Evolutionary conservation across 1,139 yeast genomes (phyloP).

Genomic region (Pichia sp.): DNA sequence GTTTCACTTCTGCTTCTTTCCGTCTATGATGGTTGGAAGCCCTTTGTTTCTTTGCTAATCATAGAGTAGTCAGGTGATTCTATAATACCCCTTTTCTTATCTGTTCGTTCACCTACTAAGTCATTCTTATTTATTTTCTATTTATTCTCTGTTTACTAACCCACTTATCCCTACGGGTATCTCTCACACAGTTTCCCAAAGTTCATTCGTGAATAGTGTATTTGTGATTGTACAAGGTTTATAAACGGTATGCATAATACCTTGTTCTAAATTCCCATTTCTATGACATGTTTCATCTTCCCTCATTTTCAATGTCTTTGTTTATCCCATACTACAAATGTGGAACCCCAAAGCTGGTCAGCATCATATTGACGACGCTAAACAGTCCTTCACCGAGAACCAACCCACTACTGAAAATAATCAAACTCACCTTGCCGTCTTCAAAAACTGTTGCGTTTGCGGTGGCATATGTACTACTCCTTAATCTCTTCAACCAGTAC

Average conservation of each 20-base stretch:
- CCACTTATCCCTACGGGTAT: not conserved
- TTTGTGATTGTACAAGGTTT: not conserved
- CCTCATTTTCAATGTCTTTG: not conserved
- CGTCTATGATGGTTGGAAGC: not conserved
- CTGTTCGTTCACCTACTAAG: not conserved
- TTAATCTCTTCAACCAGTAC: constrained; percentile 47
- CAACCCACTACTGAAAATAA: constrained; percentile 85
- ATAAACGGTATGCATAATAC: not conserved
- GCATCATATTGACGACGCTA: constrained; percentile 73
- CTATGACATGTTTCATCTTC: not conserved
- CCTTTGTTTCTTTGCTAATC: not conserved
- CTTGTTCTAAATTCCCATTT: not conserved
- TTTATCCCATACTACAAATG: constrained; percentile 30
- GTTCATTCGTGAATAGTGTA: not conserved
- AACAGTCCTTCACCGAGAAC: constrained; percentile 92
- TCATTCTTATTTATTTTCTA: not conserved
- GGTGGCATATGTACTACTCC: constrained; percentile 14
- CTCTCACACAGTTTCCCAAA: too few species aligned
- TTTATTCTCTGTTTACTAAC: not conserved
- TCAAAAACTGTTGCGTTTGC: not conserved
- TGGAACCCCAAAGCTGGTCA: constrained; percentile 58
- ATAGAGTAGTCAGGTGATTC: not conserved
- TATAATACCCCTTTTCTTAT: not conserved
- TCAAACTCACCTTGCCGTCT: constrained; percentile 56
- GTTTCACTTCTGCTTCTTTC: not conserved